Conservation (phyloP, 2,329 filamentous ascomycete genomes). For the Calonectria pseudoreteaudii region DNA sequence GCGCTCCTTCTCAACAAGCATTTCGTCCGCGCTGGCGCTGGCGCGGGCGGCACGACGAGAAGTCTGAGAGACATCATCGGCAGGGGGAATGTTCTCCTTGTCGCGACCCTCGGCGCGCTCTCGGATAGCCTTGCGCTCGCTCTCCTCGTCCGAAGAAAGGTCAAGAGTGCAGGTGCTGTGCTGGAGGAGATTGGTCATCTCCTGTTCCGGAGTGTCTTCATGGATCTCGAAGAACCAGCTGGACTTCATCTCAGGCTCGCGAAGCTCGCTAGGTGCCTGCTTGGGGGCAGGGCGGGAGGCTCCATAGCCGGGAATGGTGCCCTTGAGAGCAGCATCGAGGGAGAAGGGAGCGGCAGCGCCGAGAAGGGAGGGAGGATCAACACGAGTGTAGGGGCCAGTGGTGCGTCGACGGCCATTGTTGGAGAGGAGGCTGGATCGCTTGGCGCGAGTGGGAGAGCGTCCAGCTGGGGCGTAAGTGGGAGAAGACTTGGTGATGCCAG, state of each 20-base stretch:
- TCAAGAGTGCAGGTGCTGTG: constrained; percentile 89
- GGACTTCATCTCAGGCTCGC: constrained; percentile 65
- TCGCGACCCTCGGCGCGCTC: constrained; percentile 73
- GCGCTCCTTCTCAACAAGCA: constrained; percentile 73
- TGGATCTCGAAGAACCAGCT: constrained; percentile 95
- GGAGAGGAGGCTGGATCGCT: constrained; percentile 76
- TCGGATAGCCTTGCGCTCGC: constrained; percentile 63
- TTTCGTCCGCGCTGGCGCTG: constrained; percentile 58
- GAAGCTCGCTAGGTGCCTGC: constrained; percentile 44
- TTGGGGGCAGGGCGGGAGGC: constrained; percentile 50
- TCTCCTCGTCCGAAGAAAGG: constrained; percentile 89
- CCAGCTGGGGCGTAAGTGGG: constrained; percentile 78
- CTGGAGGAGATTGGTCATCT: constrained; percentile 92
- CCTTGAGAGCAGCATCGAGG: constrained; percentile 84
- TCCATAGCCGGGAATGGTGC: constrained; percentile 75
- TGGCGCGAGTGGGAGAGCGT: constrained; percentile 80
- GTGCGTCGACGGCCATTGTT: constrained; percentile 72
- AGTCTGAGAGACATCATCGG: constrained; percentile 72
- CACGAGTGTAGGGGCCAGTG: constrained; percentile 72
- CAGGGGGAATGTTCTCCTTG: constrained; percentile 94
- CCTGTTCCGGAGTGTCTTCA: constrained; percentile 89
- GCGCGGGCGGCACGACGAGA: constrained; percentile 46
- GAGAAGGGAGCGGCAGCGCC: constrained; percentile 78
- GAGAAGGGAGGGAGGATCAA: constrained; percentile 76
- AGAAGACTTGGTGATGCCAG: constrained; percentile 59